A percentile compares a stretch with the other conserved stretches of the same genome.
Conservation (phyloP, 192 early-diverging fungal genomes). For the Chytriomyces sp. region DNA sequence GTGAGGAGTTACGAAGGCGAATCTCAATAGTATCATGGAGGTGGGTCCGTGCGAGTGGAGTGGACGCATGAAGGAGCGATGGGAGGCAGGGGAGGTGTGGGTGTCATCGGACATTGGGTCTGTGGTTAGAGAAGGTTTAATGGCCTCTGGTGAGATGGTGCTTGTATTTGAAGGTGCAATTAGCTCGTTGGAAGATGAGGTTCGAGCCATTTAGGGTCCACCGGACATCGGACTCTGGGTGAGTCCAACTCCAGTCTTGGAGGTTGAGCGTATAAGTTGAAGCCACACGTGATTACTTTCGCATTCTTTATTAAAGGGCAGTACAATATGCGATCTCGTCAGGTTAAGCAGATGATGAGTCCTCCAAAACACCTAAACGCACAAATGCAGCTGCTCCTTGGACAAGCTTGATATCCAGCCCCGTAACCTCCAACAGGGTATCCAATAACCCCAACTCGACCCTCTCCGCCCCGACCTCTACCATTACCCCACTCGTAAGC, state of each 20-base stretch:
- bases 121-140: not conserved
- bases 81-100: conserved; percentile 41
- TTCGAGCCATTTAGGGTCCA: conserved; percentile 28
- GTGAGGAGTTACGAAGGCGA: no score
- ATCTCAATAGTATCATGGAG: no score
- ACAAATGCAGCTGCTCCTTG: no score
- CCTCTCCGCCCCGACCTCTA: no score
- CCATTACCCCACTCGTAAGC: no score
- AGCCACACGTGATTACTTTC: not conserved
- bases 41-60: not conserved
- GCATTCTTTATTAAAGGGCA: not conserved
- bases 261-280: conserved; percentile 8
- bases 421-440: no score
- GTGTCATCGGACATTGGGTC: conserved; percentile 26
- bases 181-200: conserved; percentile 17
- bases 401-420: no score
- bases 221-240: conserved; percentile 26
- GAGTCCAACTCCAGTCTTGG: conserved; percentile 27
- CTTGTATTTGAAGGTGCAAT: not conserved
- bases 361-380: no score
- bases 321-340: no score
- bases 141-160: not conserved
- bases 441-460: no score
- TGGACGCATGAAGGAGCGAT: conserved; percentile 27
- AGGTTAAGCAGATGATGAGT: no score